Evolutionary conservation across 768 basidiomycete species (phyloP).

Genomic region (Boletus patriciae): DNA sequence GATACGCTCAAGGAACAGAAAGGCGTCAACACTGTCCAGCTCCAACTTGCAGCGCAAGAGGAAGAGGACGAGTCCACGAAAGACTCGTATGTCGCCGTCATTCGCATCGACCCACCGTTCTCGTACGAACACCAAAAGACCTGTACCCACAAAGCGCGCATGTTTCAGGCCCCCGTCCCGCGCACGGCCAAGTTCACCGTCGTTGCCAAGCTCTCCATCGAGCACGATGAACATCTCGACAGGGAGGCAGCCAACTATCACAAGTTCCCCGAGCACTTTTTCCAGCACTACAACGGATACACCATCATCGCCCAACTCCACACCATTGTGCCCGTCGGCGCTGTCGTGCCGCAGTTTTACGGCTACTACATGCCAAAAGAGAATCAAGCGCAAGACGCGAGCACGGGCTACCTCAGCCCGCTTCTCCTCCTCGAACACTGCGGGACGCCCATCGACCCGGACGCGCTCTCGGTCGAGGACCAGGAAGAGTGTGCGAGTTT

Average conservation of each 20-base stretch:
- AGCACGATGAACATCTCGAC: conserved; percentile 38
- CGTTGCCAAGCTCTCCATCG: conserved; percentile 44
- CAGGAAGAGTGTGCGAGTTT: conserved; percentile 42
- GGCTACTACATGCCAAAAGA: conserved; percentile 50
- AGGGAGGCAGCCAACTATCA: conserved; percentile 32
- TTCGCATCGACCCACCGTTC: conserved; percentile 19
- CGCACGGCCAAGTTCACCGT: conserved; percentile 41
- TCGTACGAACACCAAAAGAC: conserved; percentile 9
- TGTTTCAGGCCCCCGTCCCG: neutral
- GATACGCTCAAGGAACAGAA: neutral
- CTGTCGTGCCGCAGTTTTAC: conserved; percentile 63
- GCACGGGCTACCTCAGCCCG: conserved; percentile 33
- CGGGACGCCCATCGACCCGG: conserved; percentile 36
- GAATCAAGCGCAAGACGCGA: conserved; percentile 1
- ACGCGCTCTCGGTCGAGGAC: conserved; percentile 37
- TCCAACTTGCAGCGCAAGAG: neutral
- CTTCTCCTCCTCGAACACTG: conserved; percentile 52
- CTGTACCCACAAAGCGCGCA: conserved; percentile 4
- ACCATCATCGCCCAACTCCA: conserved; percentile 30
- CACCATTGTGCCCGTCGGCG: conserved; percentile 46
- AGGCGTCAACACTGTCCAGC: fast-evolving
- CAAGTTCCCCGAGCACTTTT: conserved; percentile 29
- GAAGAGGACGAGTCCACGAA: neutral
- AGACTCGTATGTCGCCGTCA: neutral
- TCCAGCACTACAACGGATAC: conserved; percentile 28